phyloP scores from a whole-genome alignment of 2,329 filamentous ascomycete genomes.

The Didymella segeticola region DNA sequence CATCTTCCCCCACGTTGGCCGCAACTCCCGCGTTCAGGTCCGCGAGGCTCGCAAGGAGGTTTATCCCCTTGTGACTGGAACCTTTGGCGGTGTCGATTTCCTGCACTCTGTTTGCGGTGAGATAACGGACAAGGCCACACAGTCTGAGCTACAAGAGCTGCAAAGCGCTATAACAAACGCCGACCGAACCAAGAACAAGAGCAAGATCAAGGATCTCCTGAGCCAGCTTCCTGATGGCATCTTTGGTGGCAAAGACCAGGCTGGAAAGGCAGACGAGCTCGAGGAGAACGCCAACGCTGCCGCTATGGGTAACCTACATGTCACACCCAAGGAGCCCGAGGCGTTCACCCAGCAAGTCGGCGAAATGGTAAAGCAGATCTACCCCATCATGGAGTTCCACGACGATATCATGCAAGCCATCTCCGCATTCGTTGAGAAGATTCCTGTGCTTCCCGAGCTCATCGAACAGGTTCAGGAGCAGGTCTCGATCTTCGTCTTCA shows the following conservation, averaged over 20 bases:
- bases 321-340: slow-evolving; percentile 82
- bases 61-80: slow-evolving; percentile 86
- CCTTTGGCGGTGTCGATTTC: slow-evolving; percentile 94
- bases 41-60: slow-evolving; percentile 70
- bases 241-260: slow-evolving; percentile 77
- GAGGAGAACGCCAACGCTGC: slow-evolving; percentile 76
- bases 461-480: slow-evolving; percentile 88
- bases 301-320: slow-evolving; percentile 75
- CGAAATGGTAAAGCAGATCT: slow-evolving; percentile 77
- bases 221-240: slow-evolving; percentile 82
- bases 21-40: slow-evolving; percentile 73
- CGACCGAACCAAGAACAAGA: slow-evolving; percentile 70
- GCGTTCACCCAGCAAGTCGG: slow-evolving; percentile 81
- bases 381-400: slow-evolving; percentile 89
- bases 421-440: slow-evolving; percentile 78
- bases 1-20: slow-evolving; percentile 87
- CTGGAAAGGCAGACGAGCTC: slow-evolving; percentile 78
- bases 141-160: slow-evolving; percentile 88
- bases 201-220: slow-evolving; percentile 78
- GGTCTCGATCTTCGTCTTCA: slow-evolving; percentile 88
- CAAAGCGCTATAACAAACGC: slow-evolving; percentile 77
- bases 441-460: slow-evolving; percentile 83
- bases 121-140: slow-evolving; percentile 86
- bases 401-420: slow-evolving; percentile 86
- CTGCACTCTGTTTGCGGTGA: slow-evolving; percentile 82